Base-by-base conservation (phyloP, 2,329 filamentous ascomycete species). In the Xylaria sp. region DNA sequence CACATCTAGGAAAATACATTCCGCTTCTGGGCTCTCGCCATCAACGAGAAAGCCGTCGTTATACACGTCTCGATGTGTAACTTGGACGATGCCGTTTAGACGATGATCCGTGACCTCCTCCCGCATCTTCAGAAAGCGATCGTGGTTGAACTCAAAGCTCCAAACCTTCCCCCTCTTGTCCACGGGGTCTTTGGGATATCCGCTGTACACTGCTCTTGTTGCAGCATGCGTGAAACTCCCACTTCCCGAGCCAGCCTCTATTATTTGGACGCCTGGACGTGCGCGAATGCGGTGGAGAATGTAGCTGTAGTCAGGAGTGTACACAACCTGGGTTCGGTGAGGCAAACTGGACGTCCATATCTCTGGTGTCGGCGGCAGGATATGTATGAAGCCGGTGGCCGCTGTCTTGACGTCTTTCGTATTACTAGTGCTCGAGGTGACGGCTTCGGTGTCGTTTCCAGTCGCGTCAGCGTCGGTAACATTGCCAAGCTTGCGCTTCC, bases 281-380 rank as follows among this genome's bases (percentile, higher is more conserved):
- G 89, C 90, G 31, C 90, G 85, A 70, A 95, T 84, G 33, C 90
- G 83, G 70, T 93, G 90, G 10, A 95, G 80, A 49, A 95, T 87
- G 72, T 93, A 95, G 78, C 91, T 93, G 77, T 93, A 93, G 74
- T 95, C 91, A 15, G 91, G 90, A 0, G 90, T 93, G 74, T 95
- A 95, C 54, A 95, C 91, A 37, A 95, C 91, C 73, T 95, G 91
- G 0, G 91, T 95, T 63, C 91, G 83, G 73, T 95, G 91, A 1
- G 91, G 91, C 48, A 95, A 77, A 60, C 89, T 91, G 56, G 85
- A 85, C 0, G 91, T 95, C 91, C 91, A 95, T 21, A 91, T 82
- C 75, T 95, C 91, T 4, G 91, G 91, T 0, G 91, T 93, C 0
- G 91, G 91, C 11, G 88, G 88, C 15, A 95, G 80, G 17, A 95